Percentiles rank a stretch among this genome's conserved stretches.
These are phyloP conservation scores for Thelonectria rubi DNA, from an alignment of 2,329 filamentous ascomycete genomes.

Conservation along the genomic window DNA sequence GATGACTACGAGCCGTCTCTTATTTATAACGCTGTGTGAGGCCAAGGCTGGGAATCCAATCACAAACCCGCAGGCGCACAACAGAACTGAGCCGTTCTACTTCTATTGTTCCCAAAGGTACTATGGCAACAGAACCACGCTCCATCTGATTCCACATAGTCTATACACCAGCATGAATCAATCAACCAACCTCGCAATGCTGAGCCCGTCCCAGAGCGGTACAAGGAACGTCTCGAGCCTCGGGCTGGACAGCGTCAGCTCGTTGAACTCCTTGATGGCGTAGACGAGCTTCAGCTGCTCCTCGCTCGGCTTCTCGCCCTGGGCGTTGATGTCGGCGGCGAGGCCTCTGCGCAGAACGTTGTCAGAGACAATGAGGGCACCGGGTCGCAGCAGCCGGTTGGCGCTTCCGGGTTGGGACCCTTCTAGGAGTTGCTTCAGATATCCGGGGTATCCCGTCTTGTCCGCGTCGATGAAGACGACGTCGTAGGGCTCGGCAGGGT, in stretches of 20 bases:
- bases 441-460: constrained; percentile 60
- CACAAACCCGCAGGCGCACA: no score
- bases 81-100: no score
- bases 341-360: constrained; percentile 61
- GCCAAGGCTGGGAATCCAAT: no score
- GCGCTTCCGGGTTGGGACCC: constrained; percentile 50
- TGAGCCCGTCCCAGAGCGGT: constrained; percentile 55
- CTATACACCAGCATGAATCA: constrained; percentile 29
- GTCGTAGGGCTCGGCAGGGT: constrained; percentile 54
- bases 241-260: constrained; percentile 43
- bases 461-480: constrained; percentile 64
- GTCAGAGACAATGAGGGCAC: constrained; percentile 63
- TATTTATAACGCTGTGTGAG: no score
- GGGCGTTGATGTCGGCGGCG: constrained; percentile 52
- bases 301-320: constrained; percentile 32
- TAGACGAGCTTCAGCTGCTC: constrained; percentile 34
- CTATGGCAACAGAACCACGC: no score
- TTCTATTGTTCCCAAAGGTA: no score
- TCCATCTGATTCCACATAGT: neutral
- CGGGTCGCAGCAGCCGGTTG: constrained; percentile 56
- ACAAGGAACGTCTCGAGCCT: constrained; percentile 53
- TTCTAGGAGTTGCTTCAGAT: constrained; percentile 56
- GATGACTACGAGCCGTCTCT: no score
- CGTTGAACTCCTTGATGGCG: constrained; percentile 49
- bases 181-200: constrained; percentile 51